Evolutionary conservation across 345 rosid species (phyloP), one percentile per base, ranked within the genome.

Genomic region (Camelina laxa): DNA sequence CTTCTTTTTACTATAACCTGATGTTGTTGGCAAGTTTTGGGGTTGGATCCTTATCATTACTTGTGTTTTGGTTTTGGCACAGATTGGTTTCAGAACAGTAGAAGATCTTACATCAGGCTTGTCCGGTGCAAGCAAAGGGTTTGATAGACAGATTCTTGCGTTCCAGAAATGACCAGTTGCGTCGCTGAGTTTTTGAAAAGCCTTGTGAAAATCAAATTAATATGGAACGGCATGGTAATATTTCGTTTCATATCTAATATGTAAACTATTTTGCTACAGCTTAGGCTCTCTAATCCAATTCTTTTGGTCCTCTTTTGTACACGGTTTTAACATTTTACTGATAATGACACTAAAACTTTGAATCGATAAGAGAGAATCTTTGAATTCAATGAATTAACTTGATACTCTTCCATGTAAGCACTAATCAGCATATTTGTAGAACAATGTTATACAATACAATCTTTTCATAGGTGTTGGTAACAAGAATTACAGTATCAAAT

Each of bases 11-110:
- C 51, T 14, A 36, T 9, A 7, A 20, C 5, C 9, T 53, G 42
- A 50, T 56, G 50, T 39, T 13, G 20, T 31, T 27, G 20, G 53
- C 33, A 27, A 17, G 63, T 42, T 63, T 63, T 42, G 59, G 50
- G n/a, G 17, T 72, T 19, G 36, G 58, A 67, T 38, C 17, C 38
- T 64, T 16, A 47, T 41, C 14, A 0, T 45, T 65, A 19, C 24
- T 39, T 72, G 19, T 30, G 24, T 13, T 62, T 64, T 55, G 45
- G 16, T 69, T 65, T 75, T 74, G 65, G 35, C 7, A 82, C 92
- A 94, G 97, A 82, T 94, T 80, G 98, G 98, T 20, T 94, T 94
- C 73, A 87, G 93, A 78, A 82, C 68, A 17, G 97, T 87, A 3
- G 96, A 90, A 81, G 96, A 88, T 70, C 49, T 94, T 22, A 85